These are phyloP conservation scores for Nakazawaea ishiwadae DNA, from an alignment of 805 yeast genomes.

Conservation along the genomic window DNA sequence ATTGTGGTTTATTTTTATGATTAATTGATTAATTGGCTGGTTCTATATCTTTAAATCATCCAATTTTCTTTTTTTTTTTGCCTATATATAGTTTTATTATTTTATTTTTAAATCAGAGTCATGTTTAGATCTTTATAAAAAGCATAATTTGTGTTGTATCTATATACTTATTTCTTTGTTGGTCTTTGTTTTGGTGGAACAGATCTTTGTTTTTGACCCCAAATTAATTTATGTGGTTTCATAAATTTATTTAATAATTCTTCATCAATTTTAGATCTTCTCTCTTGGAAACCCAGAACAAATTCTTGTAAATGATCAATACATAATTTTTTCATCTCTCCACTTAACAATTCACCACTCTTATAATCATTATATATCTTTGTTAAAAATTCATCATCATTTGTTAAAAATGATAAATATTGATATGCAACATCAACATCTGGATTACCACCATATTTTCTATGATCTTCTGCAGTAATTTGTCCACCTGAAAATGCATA, in stretches of 20 bases:
- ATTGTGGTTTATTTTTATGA: too few relatives aligned
- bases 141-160: not conserved
- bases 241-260: conserved; percentile 62
- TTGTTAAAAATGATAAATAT: conserved; percentile 82
- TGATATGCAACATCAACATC: conserved; percentile 95
- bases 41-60: too few relatives aligned
- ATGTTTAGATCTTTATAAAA: too few relatives aligned
- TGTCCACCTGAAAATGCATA: conserved; percentile 96
- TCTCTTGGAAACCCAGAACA: conserved; percentile 77
- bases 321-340: conserved; percentile 89
- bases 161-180: conserved; percentile 1
- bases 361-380: conserved; percentile 60
- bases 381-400: conserved; percentile 78
- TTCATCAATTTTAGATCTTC: conserved; percentile 63
- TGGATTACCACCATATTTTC: conserved; percentile 86
- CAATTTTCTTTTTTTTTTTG: not conserved
- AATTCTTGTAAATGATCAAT: conserved; percentile 75
- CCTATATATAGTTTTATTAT: conserved; percentile 2
- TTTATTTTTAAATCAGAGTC: conserved; percentile 1
- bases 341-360: conserved; percentile 79
- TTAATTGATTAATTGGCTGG: too few relatives aligned
- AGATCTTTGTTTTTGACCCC: conserved; percentile 69
- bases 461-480: conserved; percentile 84
- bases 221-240: conserved; percentile 77
- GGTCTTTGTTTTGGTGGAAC: conserved; percentile 59